A percentile compares a stretch with the other conserved stretches of the same genome.
Evolutionary conservation across 352 stramenopile species (phyloP).

Genomic region (Plasmopara muralis): DNA sequence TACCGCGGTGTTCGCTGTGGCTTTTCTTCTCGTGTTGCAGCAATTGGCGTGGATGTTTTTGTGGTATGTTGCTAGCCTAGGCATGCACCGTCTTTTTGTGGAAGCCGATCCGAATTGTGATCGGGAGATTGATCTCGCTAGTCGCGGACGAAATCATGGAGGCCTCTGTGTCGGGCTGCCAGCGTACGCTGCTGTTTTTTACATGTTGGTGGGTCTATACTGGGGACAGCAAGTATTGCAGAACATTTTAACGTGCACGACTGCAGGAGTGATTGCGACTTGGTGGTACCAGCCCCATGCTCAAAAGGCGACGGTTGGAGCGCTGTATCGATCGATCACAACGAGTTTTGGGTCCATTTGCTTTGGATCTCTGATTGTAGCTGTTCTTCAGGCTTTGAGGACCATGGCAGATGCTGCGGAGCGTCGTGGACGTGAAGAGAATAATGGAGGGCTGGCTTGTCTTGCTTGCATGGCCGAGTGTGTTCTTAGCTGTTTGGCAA

Average conservation of each 20-base stretch:
- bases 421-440: conserved; percentile 62
- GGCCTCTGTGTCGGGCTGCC: conserved; percentile 55
- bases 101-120: conserved; percentile 59
- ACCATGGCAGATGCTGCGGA: conserved; percentile 67
- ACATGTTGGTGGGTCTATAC: conserved; percentile 78
- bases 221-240: conserved; percentile 82
- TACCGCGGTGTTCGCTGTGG: conserved; percentile 55
- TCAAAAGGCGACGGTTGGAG: conserved; percentile 49
- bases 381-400: conserved; percentile 72
- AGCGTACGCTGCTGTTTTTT: conserved; percentile 62
- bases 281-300: conserved; percentile 79
- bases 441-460: conserved; percentile 69
- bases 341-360: conserved; percentile 77
- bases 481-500: conserved; percentile 78
- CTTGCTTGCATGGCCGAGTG: conserved; percentile 84
- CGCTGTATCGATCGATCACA: conserved; percentile 75
- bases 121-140: conserved; percentile 29
- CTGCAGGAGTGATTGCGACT: conserved; percentile 65
- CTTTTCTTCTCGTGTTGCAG: conserved; percentile 59
- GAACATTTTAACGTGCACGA: conserved; percentile 81
- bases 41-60: conserved; percentile 70
- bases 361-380: conserved; percentile 84
- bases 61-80: conserved; percentile 59
- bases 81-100: conserved; percentile 69
- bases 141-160: conserved; percentile 24